Evolutionary conservation across 2,329 filamentous ascomycete species (phyloP).

Genomic region (Seiridium cupressi): DNA sequence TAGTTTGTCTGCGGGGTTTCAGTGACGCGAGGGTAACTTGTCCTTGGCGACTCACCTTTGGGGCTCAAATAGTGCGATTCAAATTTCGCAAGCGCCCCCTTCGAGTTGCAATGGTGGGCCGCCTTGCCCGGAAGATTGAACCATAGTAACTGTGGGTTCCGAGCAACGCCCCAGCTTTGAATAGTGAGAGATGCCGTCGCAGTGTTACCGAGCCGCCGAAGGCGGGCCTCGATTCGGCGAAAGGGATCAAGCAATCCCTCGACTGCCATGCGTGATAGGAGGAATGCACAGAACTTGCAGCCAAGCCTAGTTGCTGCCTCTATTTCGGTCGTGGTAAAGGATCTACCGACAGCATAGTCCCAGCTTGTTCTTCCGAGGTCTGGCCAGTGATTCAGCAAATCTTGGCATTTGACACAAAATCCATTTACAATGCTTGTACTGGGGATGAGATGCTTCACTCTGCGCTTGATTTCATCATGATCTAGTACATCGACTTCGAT

Average conservation of each 20-base stretch:
- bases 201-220: background rate
- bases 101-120: background rate
- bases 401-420: background rate
- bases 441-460: background rate
- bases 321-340: background rate
- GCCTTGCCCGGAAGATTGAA: background rate
- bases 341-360: background rate
- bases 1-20: background rate
- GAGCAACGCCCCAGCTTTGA: background rate
- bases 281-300: background rate
- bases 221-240: background rate
- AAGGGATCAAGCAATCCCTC: background rate
- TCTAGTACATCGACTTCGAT: background rate
- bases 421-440: background rate
- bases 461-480: background rate
- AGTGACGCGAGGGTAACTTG: background rate
- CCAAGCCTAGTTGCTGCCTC: slow-evolving; percentile 3
- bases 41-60: background rate
- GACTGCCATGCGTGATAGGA: background rate
- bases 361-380: background rate
- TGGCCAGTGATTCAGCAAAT: background rate
- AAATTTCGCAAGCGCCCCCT: background rate
- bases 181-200: background rate
- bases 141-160: background rate
- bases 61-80: background rate